Evolutionary conservation across 2,329 filamentous ascomycete genomes (phyloP), one percentile per base, ranked within the genome.

Genomic region (Cercospora zeina): DNA sequence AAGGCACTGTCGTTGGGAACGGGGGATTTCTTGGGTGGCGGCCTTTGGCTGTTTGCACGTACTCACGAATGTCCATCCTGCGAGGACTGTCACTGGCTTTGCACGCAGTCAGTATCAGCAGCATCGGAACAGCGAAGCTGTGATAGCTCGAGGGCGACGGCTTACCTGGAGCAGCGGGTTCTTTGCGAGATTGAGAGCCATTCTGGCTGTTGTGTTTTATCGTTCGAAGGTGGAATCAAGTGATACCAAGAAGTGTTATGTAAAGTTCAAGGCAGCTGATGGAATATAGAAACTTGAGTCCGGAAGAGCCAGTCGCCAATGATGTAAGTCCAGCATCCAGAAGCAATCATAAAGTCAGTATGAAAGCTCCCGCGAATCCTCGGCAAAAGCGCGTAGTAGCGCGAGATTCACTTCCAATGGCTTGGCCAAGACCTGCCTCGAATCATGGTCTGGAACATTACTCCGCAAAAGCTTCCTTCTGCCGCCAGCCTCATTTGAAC

Each of bases 21-120:
- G 24, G 24, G 3, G 24, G 31, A 10, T 34, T 10, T 2, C 19
- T 21, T 4, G 39, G 16, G 13, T 24, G 19, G 11, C 21, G 24
- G 21, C 21, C 14, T 27, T 49, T 11, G 42, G 27, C n/a, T 5
- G 42, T 27, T 21, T 30, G 49, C 30, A 53, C 49, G 30, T 53
- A 53, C 49, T 53, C 7, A 53, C 49, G 36, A 56, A 56, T 10
- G 33, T 56, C 54, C 54, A 56, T 39, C 33, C 33, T 56, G 54
- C 54, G 2, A 56, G 54, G 36, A 53, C 49, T 4, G 49, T 53
- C 27, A 53, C 49, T 53, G 49, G 49, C 49, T 53, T 27, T 34
- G 19, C 13, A 51, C 27, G 10, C 14, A 16, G n/a, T 21, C 16
- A 34, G 14, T 7, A 24, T 53, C 30, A 34, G 27, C 16, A 51